Evolutionary conservation across 1,139 yeast species (phyloP).

Genomic region (Saccharomyces pastorianus): DNA sequence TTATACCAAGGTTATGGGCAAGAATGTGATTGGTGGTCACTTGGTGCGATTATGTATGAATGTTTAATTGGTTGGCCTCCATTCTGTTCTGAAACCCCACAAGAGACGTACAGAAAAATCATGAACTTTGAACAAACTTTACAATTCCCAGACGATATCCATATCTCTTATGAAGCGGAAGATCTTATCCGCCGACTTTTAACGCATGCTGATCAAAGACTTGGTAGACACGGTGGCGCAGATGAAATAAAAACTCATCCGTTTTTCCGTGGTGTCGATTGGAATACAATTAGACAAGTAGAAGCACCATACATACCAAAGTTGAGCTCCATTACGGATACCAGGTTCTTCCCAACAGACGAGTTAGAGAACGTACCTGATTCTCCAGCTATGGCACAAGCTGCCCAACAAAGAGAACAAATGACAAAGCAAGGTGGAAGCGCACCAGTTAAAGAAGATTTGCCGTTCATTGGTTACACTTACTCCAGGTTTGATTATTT

Average conservation of each 20-base stretch:
- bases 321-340: slow-evolving; percentile 82
- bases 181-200: slow-evolving; percentile 78
- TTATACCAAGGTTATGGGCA: slow-evolving; percentile 97
- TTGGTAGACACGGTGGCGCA: slow-evolving; percentile 91
- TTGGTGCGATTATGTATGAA: slow-evolving; percentile 98
- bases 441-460: slow-evolving; percentile 53
- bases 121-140: slow-evolving; percentile 91
- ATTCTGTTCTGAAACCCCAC: slow-evolving; percentile 97
- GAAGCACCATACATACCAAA: slow-evolving; percentile 92
- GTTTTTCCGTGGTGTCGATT: slow-evolving; percentile 93
- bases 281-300: slow-evolving; percentile 87
- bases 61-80: slow-evolving; percentile 99
- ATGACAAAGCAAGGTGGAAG: slow-evolving; percentile 33
- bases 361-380: slow-evolving; percentile 94
- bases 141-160: slow-evolving; percentile 92
- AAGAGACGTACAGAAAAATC: slow-evolving; percentile 91
- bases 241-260: slow-evolving; percentile 89
- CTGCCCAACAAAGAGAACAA: slow-evolving; percentile 48
- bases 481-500: slow-evolving; percentile 88
- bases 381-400: slow-evolving; percentile 72
- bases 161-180: slow-evolving; percentile 87
- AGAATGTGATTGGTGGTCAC: slow-evolving; percentile 99
- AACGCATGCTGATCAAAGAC: slow-evolving; percentile 75
- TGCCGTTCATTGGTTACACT: slow-evolving; percentile 95
- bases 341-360: slow-evolving; percentile 96